Base-by-base conservation (phyloP, 108 stramenopile genomes). In the Fragilariopsis cylindrus region DNA sequence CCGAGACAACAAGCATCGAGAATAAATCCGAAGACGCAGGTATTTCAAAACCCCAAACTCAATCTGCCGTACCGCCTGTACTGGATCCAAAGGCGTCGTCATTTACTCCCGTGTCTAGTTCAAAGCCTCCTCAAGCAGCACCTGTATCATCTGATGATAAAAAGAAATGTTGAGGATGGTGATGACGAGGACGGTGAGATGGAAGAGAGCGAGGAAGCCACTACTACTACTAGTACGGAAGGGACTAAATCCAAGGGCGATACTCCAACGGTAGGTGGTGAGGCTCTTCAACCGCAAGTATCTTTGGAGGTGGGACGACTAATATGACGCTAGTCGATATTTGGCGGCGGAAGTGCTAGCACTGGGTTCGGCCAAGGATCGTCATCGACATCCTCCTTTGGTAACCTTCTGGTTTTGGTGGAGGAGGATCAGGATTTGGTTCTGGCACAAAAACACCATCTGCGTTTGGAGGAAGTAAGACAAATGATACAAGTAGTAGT, bases 151-250 rank as follows among this genome's bases (percentile, higher is more conserved):
- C 30, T 30, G 2, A 30, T 30, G 30, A 19, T 7, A 55, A 41
- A 52, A 64, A 43, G 76, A 77, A 4, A 45, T 40, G 18, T 39
- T 21, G 69, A 62, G 8, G 58, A 49, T 52, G 48, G 43, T 40
- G 60, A 79, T 7, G 58, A 65, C 11, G 69, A 69, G 21, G 71
- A 70, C 4, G 74, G 48, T 54, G 65, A 57, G 18, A 40, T 68
- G 67, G 48, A 68, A 68, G 62, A 63, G 62, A 48, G 67, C 16
- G 67, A 50, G 43, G 65, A 48, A 47, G 65, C 16, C 5, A 15
- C 43, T 19, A 46, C 43, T 19, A 46, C 13, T 30, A 5, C 19
- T 19, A 19, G 2, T 30, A 5, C 62, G 30, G 15, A 63, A 63
- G 21, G 46, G 44, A 39, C 43, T 16, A 53, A 53, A n/a, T 7